Percentiles rank a stretch among this genome's conserved stretches.
Conservation (phyloP, 352 stramenopile genomes). For the Globisporangium rhizosaccharum region DNA sequence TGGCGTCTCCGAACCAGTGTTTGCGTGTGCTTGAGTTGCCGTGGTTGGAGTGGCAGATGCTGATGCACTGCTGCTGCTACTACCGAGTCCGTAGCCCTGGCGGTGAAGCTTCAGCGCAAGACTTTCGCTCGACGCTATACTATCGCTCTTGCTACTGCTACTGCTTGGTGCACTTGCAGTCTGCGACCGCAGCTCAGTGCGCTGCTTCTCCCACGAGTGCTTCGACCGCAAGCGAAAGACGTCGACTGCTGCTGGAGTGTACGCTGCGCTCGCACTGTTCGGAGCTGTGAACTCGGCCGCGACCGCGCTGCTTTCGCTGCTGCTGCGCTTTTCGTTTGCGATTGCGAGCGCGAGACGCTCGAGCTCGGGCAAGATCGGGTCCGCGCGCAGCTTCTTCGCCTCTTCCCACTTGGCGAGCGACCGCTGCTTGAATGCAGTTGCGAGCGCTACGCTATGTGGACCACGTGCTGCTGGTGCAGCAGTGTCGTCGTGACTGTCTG, state of each 20-base stretch:
- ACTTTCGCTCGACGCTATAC: slow-evolving; percentile 16
- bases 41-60: not conserved
- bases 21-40: too few relatives aligned
- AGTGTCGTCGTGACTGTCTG: not conserved
- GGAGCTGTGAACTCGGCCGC: slow-evolving; percentile 7
- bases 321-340: slow-evolving; percentile 12
- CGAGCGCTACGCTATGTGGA: slow-evolving; percentile 32
- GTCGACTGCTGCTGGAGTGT: slow-evolving; percentile 1
- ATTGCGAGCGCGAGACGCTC: slow-evolving; percentile 17
- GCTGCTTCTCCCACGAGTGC: slow-evolving; percentile 61
- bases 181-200: slow-evolving; percentile 31
- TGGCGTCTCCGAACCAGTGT: too few relatives aligned
- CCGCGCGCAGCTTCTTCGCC: slow-evolving; percentile 34
- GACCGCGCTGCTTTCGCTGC: slow-evolving; percentile 6
- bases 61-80: slow-evolving; percentile 5
- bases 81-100: slow-evolving; percentile 44
- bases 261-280: slow-evolving; percentile 2
- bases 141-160: not conserved
- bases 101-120: slow-evolving; percentile 40
- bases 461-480: not conserved
- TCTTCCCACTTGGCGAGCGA: slow-evolving; percentile 40
- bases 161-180: slow-evolving; percentile 13
- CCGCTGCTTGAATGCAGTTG: slow-evolving; percentile 36
- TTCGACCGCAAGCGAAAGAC: slow-evolving; percentile 51
- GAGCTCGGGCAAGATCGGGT: slow-evolving; percentile 37